Evolutionary conservation across 2,329 filamentous ascomycete genomes (phyloP), one percentile per base, ranked within the genome.

Genomic region (Scedosporium boydii): DNA sequence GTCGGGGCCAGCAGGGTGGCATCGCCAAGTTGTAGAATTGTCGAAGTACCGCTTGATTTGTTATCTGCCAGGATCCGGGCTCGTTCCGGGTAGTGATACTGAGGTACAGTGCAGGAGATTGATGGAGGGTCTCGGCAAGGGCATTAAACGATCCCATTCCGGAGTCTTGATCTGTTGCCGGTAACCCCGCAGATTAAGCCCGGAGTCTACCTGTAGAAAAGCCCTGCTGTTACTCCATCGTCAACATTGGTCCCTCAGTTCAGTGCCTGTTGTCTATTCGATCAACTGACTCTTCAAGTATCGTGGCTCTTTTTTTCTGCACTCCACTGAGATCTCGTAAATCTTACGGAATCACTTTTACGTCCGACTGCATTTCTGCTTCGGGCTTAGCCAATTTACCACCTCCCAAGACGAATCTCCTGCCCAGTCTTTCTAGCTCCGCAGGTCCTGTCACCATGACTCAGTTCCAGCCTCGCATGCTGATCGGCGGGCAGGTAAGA

Each of bases 401-500:
- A 14, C 10, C 3, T 38, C 12, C 53, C 53, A 56, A 16, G 53
- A n/a, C n/a, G n/a, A 29, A 27, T 26, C 53, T 9, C 53, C 3
- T 59, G 4, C 38, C 58, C 44, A 26, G 16, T 12, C 9, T 46
- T 9, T 27, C 44, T 10, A 4, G 26, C 10, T 34, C 27, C 26
- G 2, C 44, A 16, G 10, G 59, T 23, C n/a, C n/a, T n/a, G n/a
- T n/a, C 16, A 4, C 56, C 14, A 58, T 44, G 59, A n/a, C 44
- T 56, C 51, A 55, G 51, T 55, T 62, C 41, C 16, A 51, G 62
- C 62, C 62, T 18, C 58, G 55, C 23, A 51, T 63, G 58, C 59
- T 63, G 21, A 63, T 63, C 46, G 27, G 48, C 27, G 62, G 62
- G 27, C 46, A 63, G 58, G 62, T 63, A 58, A 51, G 59, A 55